Conservation (phyloP, 345 rosid species). For the Citrus australasica region DNA sequence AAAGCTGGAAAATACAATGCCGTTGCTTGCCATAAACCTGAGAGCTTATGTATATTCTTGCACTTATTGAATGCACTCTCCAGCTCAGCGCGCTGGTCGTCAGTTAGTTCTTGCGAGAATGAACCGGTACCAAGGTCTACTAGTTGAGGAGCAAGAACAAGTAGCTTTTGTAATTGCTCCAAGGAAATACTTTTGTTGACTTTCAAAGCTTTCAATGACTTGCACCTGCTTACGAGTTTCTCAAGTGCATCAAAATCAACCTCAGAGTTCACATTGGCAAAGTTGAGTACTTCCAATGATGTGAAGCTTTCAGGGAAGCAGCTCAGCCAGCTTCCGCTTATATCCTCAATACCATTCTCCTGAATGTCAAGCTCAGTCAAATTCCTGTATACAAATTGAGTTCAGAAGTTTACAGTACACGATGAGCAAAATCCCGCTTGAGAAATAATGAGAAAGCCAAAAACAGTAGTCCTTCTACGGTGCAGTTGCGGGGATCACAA, state of each 20-base stretch:
- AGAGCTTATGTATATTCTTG: conserved; percentile 45
- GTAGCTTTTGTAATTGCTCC: conserved; percentile 50
- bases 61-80: conserved; percentile 43
- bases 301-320: conserved; percentile 58
- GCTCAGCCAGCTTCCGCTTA: conserved; percentile 53
- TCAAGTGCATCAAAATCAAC: conserved; percentile 57
- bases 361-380: conserved; percentile 67
- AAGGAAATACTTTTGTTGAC: conserved; percentile 43
- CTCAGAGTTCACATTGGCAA: conserved; percentile 46
- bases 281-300: conserved; percentile 55
- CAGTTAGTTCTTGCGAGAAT: conserved; percentile 41
- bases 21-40: conserved; percentile 55
- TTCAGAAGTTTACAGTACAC: neutral
- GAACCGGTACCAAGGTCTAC: conserved; percentile 67
- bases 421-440: neutral
- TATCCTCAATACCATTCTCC: conserved; percentile 60
- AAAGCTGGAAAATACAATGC: conserved; percentile 41
- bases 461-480: neutral
- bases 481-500: neutral
- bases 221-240: conserved; percentile 55
- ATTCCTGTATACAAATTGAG: conserved; percentile 39
- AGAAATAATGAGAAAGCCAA: neutral
- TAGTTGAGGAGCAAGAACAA: conserved; percentile 48
- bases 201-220: conserved; percentile 48
- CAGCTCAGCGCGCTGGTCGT: conserved; percentile 33